Evolutionary conservation across 2,329 filamentous ascomycete genomes (phyloP).

Genomic region (Nemania sp.): DNA sequence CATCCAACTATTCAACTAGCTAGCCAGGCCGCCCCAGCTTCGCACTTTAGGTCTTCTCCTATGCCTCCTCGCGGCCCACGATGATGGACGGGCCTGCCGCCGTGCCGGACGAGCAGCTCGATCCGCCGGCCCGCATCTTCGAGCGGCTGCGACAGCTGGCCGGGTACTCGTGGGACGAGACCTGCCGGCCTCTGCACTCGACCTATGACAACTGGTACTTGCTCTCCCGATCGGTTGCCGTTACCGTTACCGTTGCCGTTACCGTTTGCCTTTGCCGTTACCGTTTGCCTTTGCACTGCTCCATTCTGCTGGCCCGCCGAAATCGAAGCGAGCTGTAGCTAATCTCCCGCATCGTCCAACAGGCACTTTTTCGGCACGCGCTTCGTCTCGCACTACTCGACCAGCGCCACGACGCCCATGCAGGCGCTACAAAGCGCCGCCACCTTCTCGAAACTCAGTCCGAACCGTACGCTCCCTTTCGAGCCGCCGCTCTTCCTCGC

Average conservation of each 20-base stretch:
- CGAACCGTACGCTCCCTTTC: conserved; percentile 48
- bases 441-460: conserved; percentile 46
- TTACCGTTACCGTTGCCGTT: too few relatives aligned
- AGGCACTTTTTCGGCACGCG: conserved; percentile 71
- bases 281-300: too few relatives aligned
- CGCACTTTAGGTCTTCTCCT: conserved; percentile 13
- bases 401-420: conserved; percentile 50
- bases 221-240: too few relatives aligned
- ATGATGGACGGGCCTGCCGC: conserved; percentile 57
- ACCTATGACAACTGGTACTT: conserved; percentile 86
- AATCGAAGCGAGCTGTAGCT: background rate
- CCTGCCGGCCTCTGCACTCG: conserved; percentile 58
- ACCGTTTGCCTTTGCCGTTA: too few relatives aligned
- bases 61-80: conserved; percentile 32
- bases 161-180: conserved; percentile 77
- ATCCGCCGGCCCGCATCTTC: conserved; percentile 69
- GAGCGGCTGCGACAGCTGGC: conserved; percentile 73
- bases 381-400: conserved; percentile 55
- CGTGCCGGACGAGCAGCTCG: conserved; percentile 58
- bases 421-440: conserved; percentile 51
- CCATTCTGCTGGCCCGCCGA: too few relatives aligned
- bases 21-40: too few relatives aligned
- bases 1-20: background rate
- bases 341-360: conserved; percentile 20
- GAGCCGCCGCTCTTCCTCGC: conserved; percentile 45